Evolutionary conservation across 805 yeast genomes (phyloP), one percentile per base, ranked within the genome.

Genomic region (Sugiyamaella floridensis): DNA sequence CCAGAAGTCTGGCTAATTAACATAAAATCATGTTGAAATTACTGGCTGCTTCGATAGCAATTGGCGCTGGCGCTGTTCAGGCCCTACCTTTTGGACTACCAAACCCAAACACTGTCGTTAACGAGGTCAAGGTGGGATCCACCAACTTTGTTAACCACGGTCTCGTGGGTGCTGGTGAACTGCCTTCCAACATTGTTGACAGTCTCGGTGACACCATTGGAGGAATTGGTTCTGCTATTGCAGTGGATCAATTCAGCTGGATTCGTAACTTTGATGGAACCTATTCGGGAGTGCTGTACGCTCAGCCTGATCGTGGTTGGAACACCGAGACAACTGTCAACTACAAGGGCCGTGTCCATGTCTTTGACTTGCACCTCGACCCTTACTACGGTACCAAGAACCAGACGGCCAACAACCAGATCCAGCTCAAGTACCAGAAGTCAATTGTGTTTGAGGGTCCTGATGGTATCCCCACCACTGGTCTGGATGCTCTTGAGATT

Each of bases 221-320:
- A 9, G 58, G 58, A 14, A 53, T 53, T 50, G 58, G 58, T 3
- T 55, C 58, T 10, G 58, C 54, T 7, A 52, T 55, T 22, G 52
- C 58, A 12, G 18, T 55, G 15, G 55, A 55, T 43, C 56, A 47
- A 48, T 3, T 26, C 12, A 29, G 50, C 20, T 55, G 53, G 54
- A 40, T 10, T 9, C 28, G 26, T 8, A 45, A 47, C 16, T 19
- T 22, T 8, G 53, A 52, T 18, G 57, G 53, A 14, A 34, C 49
- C 42, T 56, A 56, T 46, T 15, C 40, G 12, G 57, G 56, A 18
- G 48, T 40, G n/a, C 45, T 55, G 45, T 55, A 52, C 47, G 54
- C 54, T 5, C 55, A 52, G 52, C 58, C 58, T 6, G 58, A 55
- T 26, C 45, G 58, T 37, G 58, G 58, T 44, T 55, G 58, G 58